Evolutionary conservation across 2,329 filamentous ascomycete genomes (phyloP).

Genomic region (Trichocomaceae sp.): DNA sequence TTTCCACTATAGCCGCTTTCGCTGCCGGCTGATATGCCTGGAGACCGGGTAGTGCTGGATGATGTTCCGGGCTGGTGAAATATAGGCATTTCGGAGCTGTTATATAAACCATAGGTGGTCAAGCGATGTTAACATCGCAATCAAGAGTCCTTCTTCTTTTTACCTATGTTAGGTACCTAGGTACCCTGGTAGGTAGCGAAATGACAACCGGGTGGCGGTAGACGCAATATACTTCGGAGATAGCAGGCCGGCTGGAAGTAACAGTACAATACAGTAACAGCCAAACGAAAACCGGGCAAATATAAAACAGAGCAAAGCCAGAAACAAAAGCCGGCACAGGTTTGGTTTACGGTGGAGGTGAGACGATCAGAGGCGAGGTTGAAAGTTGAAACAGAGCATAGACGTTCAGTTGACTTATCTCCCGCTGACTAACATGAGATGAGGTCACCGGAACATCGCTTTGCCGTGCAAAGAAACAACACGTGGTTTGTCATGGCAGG

Average conservation of each 20-base stretch:
- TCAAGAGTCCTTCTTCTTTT: too few relatives aligned
- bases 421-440: conserved; percentile 2
- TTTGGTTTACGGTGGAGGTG: neutral
- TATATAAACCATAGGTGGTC: neutral
- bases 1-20: conserved; percentile 11
- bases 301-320: neutral
- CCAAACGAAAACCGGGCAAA: neutral
- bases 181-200: too few relatives aligned
- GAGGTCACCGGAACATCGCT: neutral
- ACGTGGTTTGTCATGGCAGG: neutral
- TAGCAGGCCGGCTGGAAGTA: neutral
- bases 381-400: neutral
- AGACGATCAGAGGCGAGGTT: neutral
- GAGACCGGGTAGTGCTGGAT: conserved; percentile 12
- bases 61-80: conserved; percentile 24
- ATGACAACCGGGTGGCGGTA: conserved; percentile 5
- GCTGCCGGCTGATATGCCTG: neutral
- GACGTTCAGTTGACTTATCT: neutral
- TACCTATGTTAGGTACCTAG: too few relatives aligned
- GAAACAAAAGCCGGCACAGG: neutral
- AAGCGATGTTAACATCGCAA: conserved; percentile 3
- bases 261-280: too few relatives aligned
- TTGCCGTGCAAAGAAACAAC: neutral
- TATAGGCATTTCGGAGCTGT: conserved; percentile 21
- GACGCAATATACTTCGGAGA: neutral